These are phyloP conservation scores for Ceratocystis eucalypticola DNA, from an alignment of 2,329 filamentous ascomycete genomes.

Conservation along the genomic window DNA sequence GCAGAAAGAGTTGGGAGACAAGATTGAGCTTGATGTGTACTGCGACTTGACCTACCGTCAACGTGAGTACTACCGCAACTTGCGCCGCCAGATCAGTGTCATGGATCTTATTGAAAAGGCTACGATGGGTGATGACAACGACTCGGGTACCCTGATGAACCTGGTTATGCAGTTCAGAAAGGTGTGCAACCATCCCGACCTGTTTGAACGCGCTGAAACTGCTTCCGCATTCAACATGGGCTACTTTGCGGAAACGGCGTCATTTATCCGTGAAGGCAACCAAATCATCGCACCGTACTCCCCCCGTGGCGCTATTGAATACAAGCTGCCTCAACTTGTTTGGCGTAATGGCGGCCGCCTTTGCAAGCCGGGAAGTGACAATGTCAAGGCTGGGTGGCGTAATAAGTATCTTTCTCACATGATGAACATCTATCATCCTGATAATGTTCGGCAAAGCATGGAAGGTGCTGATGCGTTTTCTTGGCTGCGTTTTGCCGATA, in stretches of 20 bases:
- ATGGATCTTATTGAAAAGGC: slow-evolving; percentile 98
- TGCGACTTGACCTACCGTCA: slow-evolving; percentile 95
- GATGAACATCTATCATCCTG: slow-evolving; percentile 81
- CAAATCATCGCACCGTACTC: slow-evolving; percentile 76
- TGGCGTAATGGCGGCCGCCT: slow-evolving; percentile 69
- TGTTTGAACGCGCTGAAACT: slow-evolving; percentile 91
- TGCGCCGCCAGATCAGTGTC: slow-evolving; percentile 94
- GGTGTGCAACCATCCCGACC: slow-evolving; percentile 94
- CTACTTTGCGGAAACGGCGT: slow-evolving; percentile 89
- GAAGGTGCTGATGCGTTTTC: slow-evolving; percentile 58
- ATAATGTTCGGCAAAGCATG: slow-evolving; percentile 56
- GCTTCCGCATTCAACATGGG: slow-evolving; percentile 70
- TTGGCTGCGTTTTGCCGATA: slow-evolving; percentile 77
- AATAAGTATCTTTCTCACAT: slow-evolving; percentile 63
- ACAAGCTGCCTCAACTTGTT: slow-evolving; percentile 66
- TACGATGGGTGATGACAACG: slow-evolving; percentile 82
- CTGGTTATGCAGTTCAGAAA: slow-evolving; percentile 99
- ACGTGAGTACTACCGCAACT: slow-evolving; percentile 78
- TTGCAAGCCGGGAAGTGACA: slow-evolving; percentile 58
- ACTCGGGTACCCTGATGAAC: slow-evolving; percentile 95
- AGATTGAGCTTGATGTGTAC: slow-evolving; percentile 93
- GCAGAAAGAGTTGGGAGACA: slow-evolving; percentile 96
- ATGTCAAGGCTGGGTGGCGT: slow-evolving; percentile 63
- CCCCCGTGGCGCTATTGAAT: slow-evolving; percentile 73
- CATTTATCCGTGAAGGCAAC: slow-evolving; percentile 78